Conservation (phyloP, 768 basidiomycete genomes). For the Heimioporus sp. region DNA sequence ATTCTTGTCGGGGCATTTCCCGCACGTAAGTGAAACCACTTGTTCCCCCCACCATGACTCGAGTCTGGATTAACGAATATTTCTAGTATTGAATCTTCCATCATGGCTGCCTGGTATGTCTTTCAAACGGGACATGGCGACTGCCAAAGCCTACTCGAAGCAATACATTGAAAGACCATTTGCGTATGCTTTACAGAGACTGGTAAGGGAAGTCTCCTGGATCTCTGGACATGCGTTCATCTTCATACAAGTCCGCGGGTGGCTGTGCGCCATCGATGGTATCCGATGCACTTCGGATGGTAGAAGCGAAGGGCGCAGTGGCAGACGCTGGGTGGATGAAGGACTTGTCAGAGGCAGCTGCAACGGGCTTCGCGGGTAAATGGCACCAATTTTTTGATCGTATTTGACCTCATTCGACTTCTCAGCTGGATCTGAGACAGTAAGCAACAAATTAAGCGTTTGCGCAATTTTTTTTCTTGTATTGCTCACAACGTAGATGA, state of each 20-base stretch:
- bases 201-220: conserved; percentile 7
- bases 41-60: not conserved
- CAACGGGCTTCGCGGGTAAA: conserved; percentile 20
- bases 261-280: conserved; percentile 16
- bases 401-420: not conserved
- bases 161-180: conserved; percentile 17
- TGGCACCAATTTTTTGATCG: not conserved
- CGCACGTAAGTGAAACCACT: conserved; percentile 5
- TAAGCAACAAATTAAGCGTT: not conserved
- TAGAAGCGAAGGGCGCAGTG: conserved; percentile 5
- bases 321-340: conserved; percentile 4
- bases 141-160: conserved; percentile 11
- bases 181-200: conserved; percentile 10
- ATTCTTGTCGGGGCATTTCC: conserved; percentile 18
- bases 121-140: conserved; percentile 21
- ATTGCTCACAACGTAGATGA: not conserved
- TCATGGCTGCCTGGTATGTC: conserved; percentile 25
- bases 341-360: conserved; percentile 21
- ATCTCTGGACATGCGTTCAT: not conserved
- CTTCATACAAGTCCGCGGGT: conserved; percentile 2
- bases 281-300: conserved; percentile 13
- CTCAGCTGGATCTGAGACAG: conserved; percentile 22
- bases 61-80: not conserved
- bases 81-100: conserved; percentile 18
- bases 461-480: not conserved